Evolutionary conservation across 805 yeast genomes (phyloP).

Genomic region (Saccharomyces jurei): DNA sequence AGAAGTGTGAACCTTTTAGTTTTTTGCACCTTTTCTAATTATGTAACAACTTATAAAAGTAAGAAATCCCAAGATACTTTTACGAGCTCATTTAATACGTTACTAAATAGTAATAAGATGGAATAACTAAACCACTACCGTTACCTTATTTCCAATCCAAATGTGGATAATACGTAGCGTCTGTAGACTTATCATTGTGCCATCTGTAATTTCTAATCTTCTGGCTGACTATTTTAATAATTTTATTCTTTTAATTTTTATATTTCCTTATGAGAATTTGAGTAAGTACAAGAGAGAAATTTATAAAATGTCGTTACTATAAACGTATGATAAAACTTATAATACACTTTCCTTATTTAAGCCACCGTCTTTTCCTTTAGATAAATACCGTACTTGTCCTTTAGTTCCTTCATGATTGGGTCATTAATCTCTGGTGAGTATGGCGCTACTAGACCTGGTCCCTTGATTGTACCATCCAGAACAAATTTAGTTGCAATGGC

Average conservation of each 20-base stretch:
- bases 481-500: conserved; percentile 89
- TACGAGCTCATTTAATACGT: not conserved
- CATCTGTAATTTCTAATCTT: not conserved
- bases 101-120: not conserved
- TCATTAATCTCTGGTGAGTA: conserved; percentile 83
- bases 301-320: not conserved
- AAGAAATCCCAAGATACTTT: not conserved
- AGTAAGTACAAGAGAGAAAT: not conserved
- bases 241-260: not conserved
- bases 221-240: not conserved
- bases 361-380: conserved; percentile 75
- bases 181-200: not conserved
- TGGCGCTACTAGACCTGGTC: conserved; percentile 88
- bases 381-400: conserved; percentile 81
- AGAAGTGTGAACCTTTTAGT: not conserved
- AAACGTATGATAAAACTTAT: not conserved
- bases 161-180: too few relatives aligned
- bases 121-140: not conserved
- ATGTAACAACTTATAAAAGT: not conserved
- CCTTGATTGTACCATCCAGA: conserved; percentile 67
- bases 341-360: conserved; percentile 7
- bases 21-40: not conserved
- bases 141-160: not conserved
- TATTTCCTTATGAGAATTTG: not conserved
- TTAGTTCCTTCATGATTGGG: conserved; percentile 84